Conservation (phyloP, 129 eudicot genomes). For the Pseudognaphalium luteoalbum region DNA sequence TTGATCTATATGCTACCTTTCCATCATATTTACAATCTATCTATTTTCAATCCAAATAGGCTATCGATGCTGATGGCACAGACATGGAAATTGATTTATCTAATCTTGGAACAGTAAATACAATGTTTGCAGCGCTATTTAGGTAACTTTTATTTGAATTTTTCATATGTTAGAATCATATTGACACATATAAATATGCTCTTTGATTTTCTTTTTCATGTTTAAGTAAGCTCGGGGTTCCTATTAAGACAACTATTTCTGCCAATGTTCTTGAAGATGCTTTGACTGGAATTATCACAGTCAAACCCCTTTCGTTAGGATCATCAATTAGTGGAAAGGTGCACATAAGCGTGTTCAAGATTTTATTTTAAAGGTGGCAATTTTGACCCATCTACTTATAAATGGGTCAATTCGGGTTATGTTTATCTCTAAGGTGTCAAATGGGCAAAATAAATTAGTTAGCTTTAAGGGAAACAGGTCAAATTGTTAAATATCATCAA, state of each 20-base stretch:
- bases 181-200: constrained; percentile 1
- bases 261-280: constrained; percentile 99
- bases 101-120: constrained; percentile 94
- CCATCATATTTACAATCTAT: neutral
- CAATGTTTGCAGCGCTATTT: constrained; percentile 95
- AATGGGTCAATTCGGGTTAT: constrained; percentile 11
- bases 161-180: neutral
- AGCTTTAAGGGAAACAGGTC: neutral
- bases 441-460: neutral
- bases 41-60: constrained; percentile 38
- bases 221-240: constrained; percentile 94
- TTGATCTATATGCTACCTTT: neutral
- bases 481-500: neutral
- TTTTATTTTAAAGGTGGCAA: constrained; percentile 20
- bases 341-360: constrained; percentile 10
- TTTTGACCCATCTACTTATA: neutral
- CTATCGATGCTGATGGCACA: constrained; percentile 89
- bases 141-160: constrained; percentile 44
- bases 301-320: constrained; percentile 84
- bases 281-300: constrained; percentile 72
- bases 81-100: constrained; percentile 98
- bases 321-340: constrained; percentile 97
- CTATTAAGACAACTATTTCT: constrained; percentile 96
- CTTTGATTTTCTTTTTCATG: constrained; percentile 19
- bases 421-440: neutral